phyloP scores from a whole-genome alignment of 139 green algal species.

The Mychonastes homosphaera region DNA sequence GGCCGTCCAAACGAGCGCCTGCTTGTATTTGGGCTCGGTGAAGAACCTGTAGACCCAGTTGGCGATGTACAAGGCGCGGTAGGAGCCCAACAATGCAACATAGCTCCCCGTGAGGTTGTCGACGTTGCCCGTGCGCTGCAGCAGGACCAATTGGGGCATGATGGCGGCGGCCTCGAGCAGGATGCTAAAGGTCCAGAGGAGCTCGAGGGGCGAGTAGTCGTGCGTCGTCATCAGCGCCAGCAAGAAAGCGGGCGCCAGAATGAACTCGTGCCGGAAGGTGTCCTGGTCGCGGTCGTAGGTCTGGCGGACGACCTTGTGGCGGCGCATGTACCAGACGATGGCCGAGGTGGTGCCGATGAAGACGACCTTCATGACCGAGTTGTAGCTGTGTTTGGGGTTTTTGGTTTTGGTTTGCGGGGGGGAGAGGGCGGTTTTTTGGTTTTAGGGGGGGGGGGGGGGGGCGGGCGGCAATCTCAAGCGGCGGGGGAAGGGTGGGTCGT shows the following conservation, averaged over 20 bases:
- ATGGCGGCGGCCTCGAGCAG: conserved; percentile 98
- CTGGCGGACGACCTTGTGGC: conserved; percentile 69
- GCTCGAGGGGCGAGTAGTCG: conserved; percentile 63
- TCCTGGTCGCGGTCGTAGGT: conserved; percentile 97
- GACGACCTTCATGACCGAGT: conserved; percentile 96
- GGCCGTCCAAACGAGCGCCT: conserved; percentile 74
- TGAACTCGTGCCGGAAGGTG: conserved; percentile 85
- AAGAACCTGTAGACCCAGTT: conserved; percentile 98
- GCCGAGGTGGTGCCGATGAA: conserved; percentile 71
- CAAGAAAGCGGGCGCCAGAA: conserved; percentile 64
- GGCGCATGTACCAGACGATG: conserved; percentile 91
- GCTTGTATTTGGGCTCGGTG: conserved; percentile 81
- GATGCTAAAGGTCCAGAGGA: conserved; percentile 98
- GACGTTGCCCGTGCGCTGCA: conserved; percentile 97
- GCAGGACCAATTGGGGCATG: conserved; percentile 94
- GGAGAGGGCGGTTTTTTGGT: neutral
- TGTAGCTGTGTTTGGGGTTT: conserved; percentile 94
- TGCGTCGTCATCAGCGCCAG: conserved; percentile 74
- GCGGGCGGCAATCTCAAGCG: too few species aligned
- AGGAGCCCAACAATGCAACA: conserved; percentile 89
- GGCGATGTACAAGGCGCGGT: conserved; percentile 93
- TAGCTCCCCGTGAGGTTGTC: conserved; percentile 99
- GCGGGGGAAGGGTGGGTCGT: neutral
- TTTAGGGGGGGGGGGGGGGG: too few species aligned
- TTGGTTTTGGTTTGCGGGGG: neutral